Evolutionary conservation across 2,329 filamentous ascomycete genomes (phyloP), one percentile per base, ranked within the genome.

Genomic region (Colletotrichum plurivorum): DNA sequence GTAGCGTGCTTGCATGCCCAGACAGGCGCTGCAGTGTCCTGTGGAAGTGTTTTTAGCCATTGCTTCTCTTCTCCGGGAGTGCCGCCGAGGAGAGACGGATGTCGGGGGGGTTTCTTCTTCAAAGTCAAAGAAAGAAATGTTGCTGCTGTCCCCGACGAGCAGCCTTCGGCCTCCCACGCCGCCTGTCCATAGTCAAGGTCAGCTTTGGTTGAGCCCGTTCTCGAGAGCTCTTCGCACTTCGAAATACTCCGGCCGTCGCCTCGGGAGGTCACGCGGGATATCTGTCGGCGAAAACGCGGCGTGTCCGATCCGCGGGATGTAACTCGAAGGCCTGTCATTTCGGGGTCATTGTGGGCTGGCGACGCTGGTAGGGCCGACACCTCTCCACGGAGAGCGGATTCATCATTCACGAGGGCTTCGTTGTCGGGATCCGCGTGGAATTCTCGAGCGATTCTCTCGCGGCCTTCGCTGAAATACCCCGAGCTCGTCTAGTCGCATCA

Each of bases 261-360:
- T n/a, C 18, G 16, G 45, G 45, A 10, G 16, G 56, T 49, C 31
- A 61, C 49, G 49, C 51, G 63, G 43, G 36, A 46, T 55, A 61
- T 67, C 51, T 45, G 45, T 69, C 62, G 67, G 67, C 39, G 36
- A 61, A 69, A 67, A 52, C 39, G 62, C 56, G 67, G 67, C 58
- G 63, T 53, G 51, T 43, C 62, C 55, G 51, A 69, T 46, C 31
- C 27, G 18, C 36, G 51, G 51, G 62, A 65, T 56, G 63, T 51
- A 66, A 66, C 55, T 53, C 18, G 49, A 41, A 56, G 51, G 55
- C 51, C 67, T 52, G 55, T 66, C 67, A 69, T 69, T 27, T 69
- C 67, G 67, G 67, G 31, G 62, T 16, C 67, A 69, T 69, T 69
- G 67, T 67, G 67, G 67, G n/a, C 56, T 67, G 51, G 22, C 13